Conservation (phyloP, 345 rosid species). For the Lepidium aucheri region DNA sequence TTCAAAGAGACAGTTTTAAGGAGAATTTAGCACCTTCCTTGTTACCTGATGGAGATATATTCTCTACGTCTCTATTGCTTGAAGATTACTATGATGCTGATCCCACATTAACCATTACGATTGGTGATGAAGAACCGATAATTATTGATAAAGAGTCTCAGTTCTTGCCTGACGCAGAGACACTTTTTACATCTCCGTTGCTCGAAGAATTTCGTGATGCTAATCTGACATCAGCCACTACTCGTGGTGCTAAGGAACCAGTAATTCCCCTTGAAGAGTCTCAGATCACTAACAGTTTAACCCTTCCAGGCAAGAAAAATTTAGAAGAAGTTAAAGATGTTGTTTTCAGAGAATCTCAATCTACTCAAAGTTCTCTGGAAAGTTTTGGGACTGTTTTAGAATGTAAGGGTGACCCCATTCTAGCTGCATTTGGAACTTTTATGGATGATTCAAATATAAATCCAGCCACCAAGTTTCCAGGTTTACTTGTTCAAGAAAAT, state of each 20-base stretch:
- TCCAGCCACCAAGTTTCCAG: neutral
- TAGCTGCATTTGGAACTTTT: constrained; percentile 2
- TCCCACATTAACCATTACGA: constrained; percentile 6
- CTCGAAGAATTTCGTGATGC: constrained; percentile 6
- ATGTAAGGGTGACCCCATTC: neutral
- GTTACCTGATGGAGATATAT: constrained; percentile 18
- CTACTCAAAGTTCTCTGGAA: constrained; percentile 16
- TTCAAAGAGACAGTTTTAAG: neutral
- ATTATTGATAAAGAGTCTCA: constrained; percentile 1
- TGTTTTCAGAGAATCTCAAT: constrained; percentile 9
- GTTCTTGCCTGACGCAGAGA: neutral
- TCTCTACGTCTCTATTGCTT: neutral
- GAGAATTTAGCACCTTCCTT: constrained; percentile 18
- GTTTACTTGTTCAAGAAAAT: constrained; percentile 8
- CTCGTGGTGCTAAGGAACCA: neutral
- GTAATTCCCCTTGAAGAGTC: constrained; percentile 1
- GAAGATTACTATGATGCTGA: constrained; percentile 8
- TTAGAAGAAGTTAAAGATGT: neutral
- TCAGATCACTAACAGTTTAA: neutral
- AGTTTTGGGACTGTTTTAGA: constrained; percentile 1
- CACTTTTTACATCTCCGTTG: neutral
- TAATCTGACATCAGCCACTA: constrained; percentile 13
- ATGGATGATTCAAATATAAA: constrained; percentile 8
- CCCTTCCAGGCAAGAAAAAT: neutral
- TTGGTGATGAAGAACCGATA: neutral